These are phyloP conservation scores for Smittium culicis DNA, from an alignment of 371 early-diverging fungal genomes.

Conservation along the genomic window DNA sequence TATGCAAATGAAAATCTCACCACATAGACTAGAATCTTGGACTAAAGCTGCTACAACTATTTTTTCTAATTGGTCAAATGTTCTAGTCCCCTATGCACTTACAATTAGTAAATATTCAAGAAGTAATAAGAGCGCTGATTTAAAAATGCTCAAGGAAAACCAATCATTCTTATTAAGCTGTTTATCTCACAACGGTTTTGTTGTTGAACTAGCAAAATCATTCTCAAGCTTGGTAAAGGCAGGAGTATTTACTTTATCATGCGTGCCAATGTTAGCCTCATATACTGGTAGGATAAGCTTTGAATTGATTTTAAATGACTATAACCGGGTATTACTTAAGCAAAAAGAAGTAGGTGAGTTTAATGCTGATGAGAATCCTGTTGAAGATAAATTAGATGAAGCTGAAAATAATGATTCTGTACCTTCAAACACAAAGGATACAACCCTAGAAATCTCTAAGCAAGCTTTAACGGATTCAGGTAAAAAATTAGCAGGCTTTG, in stretches of 20 bases:
- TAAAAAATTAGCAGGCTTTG: slow-evolving; percentile 17
- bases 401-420: no score
- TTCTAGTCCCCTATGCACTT: not conserved
- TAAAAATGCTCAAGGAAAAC: not conserved
- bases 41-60: not conserved
- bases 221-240: not conserved
- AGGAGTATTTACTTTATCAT: not conserved
- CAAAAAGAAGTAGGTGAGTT: no score
- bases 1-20: not conserved
- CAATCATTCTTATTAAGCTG: not conserved
- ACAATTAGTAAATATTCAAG: not conserved
- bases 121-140: no score
- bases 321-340: no score
- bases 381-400: no score
- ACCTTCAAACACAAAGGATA: no score
- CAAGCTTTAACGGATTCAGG: no score
- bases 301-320: not conserved
- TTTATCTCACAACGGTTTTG: not conserved
- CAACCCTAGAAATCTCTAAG: no score
- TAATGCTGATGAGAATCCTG: no score
- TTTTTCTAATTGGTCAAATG: not conserved
- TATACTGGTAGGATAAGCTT: not conserved
- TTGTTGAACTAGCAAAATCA: not conserved
- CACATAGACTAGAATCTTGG: not conserved
- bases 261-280: not conserved